Conservation (phyloP, 345 rosid species). For the Populus tremula region DNA sequence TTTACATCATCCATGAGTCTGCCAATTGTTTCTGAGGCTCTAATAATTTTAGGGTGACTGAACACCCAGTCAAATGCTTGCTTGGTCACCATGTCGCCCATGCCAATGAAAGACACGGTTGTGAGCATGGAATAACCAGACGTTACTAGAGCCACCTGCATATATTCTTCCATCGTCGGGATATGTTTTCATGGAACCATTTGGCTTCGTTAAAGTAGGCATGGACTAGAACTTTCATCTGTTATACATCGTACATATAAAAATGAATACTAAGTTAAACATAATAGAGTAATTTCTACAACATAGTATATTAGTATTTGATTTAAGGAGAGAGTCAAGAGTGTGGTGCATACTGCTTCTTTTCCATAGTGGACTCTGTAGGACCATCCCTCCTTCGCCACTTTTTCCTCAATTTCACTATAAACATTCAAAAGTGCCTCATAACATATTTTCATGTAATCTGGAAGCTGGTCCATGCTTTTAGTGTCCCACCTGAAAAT, state of each 20-base stretch:
- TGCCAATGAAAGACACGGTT: conserved; percentile 15
- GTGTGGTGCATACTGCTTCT: conserved; percentile 1
- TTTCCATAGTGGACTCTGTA: background rate
- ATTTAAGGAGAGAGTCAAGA: background rate
- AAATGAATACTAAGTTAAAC: background rate
- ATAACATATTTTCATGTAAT: background rate
- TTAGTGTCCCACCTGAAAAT: conserved; percentile 5
- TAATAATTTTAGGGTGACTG: conserved; percentile 11
- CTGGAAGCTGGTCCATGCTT: background rate
- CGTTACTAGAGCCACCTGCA: conserved; percentile 12
- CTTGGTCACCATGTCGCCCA: conserved; percentile 17
- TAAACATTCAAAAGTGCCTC: background rate
- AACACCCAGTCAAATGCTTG: conserved; percentile 27
- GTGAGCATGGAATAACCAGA: conserved; percentile 11
- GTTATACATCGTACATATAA: background rate
- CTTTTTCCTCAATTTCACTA: background rate
- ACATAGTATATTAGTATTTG: background rate
- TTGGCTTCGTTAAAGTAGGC: conserved; percentile 30
- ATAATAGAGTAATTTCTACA: background rate
- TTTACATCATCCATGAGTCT: conserved; percentile 36
- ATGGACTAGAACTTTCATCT: conserved; percentile 1
- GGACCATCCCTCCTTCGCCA: background rate
- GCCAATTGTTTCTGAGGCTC: conserved; percentile 11
- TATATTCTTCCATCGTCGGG: conserved; percentile 31
- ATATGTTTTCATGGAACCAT: conserved; percentile 21